Evolutionary conservation across 2,329 filamentous ascomycete species (phyloP).

Genomic region (Monilinia polystroma): DNA sequence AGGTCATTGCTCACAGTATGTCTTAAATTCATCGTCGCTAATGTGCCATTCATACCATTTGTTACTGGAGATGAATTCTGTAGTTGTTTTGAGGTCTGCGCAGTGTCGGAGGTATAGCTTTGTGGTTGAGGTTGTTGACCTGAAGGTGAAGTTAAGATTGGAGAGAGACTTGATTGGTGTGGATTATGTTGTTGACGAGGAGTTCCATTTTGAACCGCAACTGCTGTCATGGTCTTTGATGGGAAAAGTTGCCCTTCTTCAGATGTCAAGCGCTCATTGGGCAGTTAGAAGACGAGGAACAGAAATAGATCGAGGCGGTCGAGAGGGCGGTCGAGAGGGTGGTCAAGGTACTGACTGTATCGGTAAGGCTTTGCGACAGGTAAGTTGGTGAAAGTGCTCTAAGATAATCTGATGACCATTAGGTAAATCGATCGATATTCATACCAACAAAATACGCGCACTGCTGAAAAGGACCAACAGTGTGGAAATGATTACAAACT

Average conservation of each 20-base stretch:
- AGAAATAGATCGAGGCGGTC: slow-evolving; percentile 9
- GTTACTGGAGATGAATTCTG: not conserved
- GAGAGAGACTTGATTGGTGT: slow-evolving; percentile 36
- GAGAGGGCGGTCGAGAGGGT: slow-evolving; percentile 16
- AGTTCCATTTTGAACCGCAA: slow-evolving; percentile 37
- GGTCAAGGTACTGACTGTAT: slow-evolving; percentile 1
- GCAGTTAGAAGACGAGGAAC: not conserved
- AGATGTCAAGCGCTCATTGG: slow-evolving; percentile 30
- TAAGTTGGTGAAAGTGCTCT: not conserved
- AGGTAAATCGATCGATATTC: not conserved
- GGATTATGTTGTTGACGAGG: slow-evolving; percentile 36
- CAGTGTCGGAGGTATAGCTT: slow-evolving; percentile 31
- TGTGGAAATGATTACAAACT: too few relatives aligned
- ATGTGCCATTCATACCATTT: slow-evolving; percentile 30
- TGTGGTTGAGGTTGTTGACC: slow-evolving; percentile 35
- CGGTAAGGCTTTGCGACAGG: slow-evolving; percentile 8
- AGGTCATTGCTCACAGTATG: slow-evolving; percentile 35
- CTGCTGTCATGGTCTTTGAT: slow-evolving; percentile 39
- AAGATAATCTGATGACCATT: not conserved
- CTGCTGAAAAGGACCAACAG: too few relatives aligned
- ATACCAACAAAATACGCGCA: not conserved
- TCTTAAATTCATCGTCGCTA: slow-evolving; percentile 28
- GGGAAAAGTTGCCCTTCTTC: slow-evolving; percentile 33
- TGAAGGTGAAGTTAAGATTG: slow-evolving; percentile 31
- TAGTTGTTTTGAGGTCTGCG: slow-evolving; percentile 26